These are phyloP conservation scores for Ambrosiella xylebori DNA, from an alignment of 2,329 filamentous ascomycete genomes.

Conservation along the genomic window DNA sequence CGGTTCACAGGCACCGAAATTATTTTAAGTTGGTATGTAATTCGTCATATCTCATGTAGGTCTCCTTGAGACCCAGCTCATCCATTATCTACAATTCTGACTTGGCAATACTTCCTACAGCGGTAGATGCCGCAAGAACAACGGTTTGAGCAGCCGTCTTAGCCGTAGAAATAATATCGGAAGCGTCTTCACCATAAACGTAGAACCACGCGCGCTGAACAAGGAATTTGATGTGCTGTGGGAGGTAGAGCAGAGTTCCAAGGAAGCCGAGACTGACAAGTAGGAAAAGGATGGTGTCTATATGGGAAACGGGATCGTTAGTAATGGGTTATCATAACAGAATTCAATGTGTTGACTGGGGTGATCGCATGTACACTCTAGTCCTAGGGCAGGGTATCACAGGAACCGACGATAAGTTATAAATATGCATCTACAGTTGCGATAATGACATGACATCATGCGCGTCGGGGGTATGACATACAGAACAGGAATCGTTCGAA, in stretches of 20 bases:
- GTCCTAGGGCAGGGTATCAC: neutral
- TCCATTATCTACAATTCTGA: conserved; percentile 19
- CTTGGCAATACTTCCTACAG: conserved; percentile 16
- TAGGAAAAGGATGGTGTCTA: conserved; percentile 84
- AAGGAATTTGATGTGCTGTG: conserved; percentile 72
- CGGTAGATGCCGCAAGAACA: conserved; percentile 19
- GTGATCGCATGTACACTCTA: neutral
- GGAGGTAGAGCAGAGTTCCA: conserved; percentile 80
- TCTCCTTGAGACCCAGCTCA: neutral
- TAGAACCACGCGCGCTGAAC: conserved; percentile 85
- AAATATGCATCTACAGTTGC: neutral
- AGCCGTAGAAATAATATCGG: conserved; percentile 29
- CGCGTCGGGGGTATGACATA: conserved; percentile 29
- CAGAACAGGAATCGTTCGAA: conserved; percentile 96
- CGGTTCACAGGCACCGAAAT: neutral
- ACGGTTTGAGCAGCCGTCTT: conserved; percentile 21
- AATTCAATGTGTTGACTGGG: neutral
- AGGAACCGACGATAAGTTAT: neutral
- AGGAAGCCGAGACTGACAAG: conserved; percentile 73
- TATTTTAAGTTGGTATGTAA: neutral
- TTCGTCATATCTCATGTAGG: neutral
- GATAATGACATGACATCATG: neutral
- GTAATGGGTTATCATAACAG: neutral
- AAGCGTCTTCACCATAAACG: conserved; percentile 60
- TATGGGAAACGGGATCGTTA: neutral